Conservation (phyloP, 2,329 filamentous ascomycete genomes). For the Fusarium protoensiforme region DNA sequence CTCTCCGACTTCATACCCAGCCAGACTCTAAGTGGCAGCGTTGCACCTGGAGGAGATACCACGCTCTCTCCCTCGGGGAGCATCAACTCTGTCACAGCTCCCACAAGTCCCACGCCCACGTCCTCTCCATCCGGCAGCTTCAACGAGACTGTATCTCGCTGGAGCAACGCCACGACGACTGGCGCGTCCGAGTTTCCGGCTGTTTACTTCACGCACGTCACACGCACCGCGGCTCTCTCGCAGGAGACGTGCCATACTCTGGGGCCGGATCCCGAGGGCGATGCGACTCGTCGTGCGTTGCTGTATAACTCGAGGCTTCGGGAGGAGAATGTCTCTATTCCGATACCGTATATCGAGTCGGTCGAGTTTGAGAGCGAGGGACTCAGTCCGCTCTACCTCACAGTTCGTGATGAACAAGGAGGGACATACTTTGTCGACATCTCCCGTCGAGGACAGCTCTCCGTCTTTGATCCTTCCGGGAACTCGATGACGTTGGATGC, state of each 20-base stretch:
- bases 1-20: neutral
- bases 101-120: conserved; percentile 21
- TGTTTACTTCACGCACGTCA: conserved; percentile 48
- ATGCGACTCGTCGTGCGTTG: conserved; percentile 39
- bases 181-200: conserved; percentile 36
- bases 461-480: conserved; percentile 46
- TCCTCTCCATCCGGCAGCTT: neutral
- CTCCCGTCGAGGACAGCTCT: conserved; percentile 46
- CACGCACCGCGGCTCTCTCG: conserved; percentile 41
- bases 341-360: conserved; percentile 51
- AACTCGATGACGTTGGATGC: conserved; percentile 48
- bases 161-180: conserved; percentile 18
- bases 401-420: conserved; percentile 44
- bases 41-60: neutral
- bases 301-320: conserved; percentile 47
- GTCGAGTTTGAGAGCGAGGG: conserved; percentile 48
- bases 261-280: conserved; percentile 35
- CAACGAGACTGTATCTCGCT: conserved; percentile 17
- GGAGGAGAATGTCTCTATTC: conserved; percentile 46
- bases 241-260: conserved; percentile 48
- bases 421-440: conserved; percentile 48
- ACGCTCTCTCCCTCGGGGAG: neutral
- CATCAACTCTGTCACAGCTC: conserved; percentile 20
- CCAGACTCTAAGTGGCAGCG: neutral
- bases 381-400: conserved; percentile 48